phyloP scores from a whole-genome alignment of 164 flowering plant genomes.

The Chimonanthus praecox region DNA sequence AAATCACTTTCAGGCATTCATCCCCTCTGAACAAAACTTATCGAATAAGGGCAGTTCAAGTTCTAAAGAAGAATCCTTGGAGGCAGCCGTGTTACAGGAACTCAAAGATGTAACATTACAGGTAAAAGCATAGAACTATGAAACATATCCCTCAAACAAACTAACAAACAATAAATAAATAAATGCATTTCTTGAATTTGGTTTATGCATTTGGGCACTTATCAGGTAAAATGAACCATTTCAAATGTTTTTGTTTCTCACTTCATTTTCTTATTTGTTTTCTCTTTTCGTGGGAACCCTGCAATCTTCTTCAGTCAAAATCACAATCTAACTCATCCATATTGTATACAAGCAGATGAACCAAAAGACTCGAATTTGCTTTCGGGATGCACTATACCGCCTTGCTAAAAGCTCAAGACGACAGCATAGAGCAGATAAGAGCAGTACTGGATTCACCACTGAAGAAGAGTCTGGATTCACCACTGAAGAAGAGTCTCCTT shows the following conservation, averaged over 20 bases:
- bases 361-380: constrained; percentile 41
- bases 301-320: neutral
- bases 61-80: constrained; percentile 22
- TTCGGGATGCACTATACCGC: constrained; percentile 64
- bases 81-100: constrained; percentile 39
- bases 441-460: constrained; percentile 1
- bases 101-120: constrained; percentile 35
- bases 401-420: constrained; percentile 38
- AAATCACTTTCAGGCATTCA: constrained; percentile 20
- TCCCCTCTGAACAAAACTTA: constrained; percentile 11
- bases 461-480: neutral
- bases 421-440: constrained; percentile 3
- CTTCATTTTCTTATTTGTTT: neutral
- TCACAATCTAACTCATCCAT: neutral
- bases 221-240: neutral
- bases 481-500: neutral
- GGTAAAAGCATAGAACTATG: constrained; percentile 21
- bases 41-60: constrained; percentile 3
- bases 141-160: neutral
- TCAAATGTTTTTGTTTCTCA: neutral
- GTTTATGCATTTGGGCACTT: neutral
- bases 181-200: neutral
- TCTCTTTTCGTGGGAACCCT: neutral
- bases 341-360: constrained; percentile 31
- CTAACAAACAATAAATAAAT: too few species aligned